Evolutionary conservation across 305 asterid species (phyloP).

Genomic region (Plantago coronopus): DNA sequence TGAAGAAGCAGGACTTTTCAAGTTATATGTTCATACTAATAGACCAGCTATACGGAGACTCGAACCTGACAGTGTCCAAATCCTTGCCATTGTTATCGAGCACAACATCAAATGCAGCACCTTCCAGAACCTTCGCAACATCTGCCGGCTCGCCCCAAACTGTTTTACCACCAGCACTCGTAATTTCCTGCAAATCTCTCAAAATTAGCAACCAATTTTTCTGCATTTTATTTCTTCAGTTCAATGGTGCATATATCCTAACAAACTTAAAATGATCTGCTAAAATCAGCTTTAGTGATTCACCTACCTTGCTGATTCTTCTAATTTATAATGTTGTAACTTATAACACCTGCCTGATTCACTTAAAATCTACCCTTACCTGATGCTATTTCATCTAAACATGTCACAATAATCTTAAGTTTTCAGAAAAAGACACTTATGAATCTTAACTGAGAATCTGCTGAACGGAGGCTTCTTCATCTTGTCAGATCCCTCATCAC

Average conservation of each 20-base stretch:
- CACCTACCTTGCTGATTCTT: no score
- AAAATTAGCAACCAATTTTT: constrained; percentile 9
- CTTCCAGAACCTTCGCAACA: constrained; percentile 70
- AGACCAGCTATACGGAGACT: not conserved
- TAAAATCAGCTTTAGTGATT: no score
- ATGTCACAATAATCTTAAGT: no score
- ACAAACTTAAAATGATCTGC: no score
- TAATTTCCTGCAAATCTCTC: constrained; percentile 63
- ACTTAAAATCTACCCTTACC: no score
- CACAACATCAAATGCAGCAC: constrained; percentile 71
- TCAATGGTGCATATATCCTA: no score
- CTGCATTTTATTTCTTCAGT: not conserved
- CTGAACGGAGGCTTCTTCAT: constrained; percentile 97
- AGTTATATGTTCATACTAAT: not conserved
- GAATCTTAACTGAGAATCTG: constrained; percentile 83
- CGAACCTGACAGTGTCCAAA: constrained; percentile 75
- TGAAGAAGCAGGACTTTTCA: not conserved
- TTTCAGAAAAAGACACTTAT: no score
- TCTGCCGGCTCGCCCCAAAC: constrained; percentile 84
- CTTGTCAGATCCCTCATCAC: constrained; percentile 84
- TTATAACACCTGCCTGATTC: no score
- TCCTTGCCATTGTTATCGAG: constrained; percentile 97
- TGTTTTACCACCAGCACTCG: constrained; percentile 77
- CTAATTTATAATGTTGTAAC: no score
- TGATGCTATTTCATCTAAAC: no score